Conservation (phyloP, 306 rosid genomes). For the Prosopis cineraria region DNA sequence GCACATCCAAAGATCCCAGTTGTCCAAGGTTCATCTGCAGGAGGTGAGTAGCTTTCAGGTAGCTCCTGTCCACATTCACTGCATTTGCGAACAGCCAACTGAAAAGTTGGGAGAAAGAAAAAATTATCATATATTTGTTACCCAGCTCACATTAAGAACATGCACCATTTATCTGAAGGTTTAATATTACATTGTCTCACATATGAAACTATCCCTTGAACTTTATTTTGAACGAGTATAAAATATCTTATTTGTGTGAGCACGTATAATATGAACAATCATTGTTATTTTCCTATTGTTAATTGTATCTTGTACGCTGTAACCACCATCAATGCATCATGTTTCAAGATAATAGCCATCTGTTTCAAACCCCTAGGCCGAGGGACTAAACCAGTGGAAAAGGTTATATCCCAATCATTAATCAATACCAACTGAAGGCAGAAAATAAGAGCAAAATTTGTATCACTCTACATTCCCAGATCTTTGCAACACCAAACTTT, state of each 20-base stretch:
- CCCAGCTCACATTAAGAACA: neutral
- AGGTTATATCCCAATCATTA: neutral
- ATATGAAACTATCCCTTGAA: constrained; percentile 1
- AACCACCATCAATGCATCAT: constrained; percentile 4
- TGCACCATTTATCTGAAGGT: neutral
- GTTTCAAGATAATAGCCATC: neutral
- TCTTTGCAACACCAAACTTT: neutral
- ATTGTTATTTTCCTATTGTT: neutral
- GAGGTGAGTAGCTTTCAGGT: constrained; percentile 93
- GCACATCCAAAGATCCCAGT: constrained; percentile 91
- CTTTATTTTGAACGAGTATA: neutral
- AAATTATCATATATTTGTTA: constrained; percentile 12
- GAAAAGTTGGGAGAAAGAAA: constrained; percentile 25
- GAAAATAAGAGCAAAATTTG: neutral
- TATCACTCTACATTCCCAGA: neutral
- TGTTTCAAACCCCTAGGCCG: neutral
- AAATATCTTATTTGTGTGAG: neutral
- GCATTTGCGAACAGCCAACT: constrained; percentile 84
- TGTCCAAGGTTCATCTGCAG: constrained; percentile 95
- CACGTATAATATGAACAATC: neutral
- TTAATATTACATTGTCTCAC: constrained; percentile 6
- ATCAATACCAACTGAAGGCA: neutral
- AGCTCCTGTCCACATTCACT: constrained; percentile 86
- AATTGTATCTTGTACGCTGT: neutral
- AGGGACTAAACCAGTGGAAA: neutral